phyloP scores from a whole-genome alignment of 169 alveolate species.

The Amoebophrya sp. region DNA sequence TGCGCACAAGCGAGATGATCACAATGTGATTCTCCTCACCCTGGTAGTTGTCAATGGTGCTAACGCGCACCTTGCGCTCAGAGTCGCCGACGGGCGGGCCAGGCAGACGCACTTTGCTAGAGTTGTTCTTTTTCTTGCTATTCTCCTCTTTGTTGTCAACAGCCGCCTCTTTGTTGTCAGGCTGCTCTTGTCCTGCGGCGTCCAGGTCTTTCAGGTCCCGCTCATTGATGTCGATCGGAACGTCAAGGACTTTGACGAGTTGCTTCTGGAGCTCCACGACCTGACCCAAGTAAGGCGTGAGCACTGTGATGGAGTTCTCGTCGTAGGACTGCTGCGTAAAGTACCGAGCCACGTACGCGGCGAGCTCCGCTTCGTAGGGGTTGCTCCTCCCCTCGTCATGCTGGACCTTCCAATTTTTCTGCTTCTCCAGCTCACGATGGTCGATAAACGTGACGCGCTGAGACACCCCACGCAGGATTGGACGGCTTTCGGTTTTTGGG shows the following conservation, averaged over 20 bases:
- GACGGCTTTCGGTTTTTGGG: too few relatives aligned
- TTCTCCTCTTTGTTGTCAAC: neutral
- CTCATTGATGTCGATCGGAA: too few relatives aligned
- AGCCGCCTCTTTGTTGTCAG: neutral
- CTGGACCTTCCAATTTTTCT: too few relatives aligned
- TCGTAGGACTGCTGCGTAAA: too few relatives aligned
- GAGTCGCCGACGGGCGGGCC: too few relatives aligned
- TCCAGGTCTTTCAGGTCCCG: too few relatives aligned
- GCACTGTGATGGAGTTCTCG: constrained; percentile 31
- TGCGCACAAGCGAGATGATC: constrained; percentile 37
- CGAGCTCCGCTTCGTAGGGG: too few relatives aligned
- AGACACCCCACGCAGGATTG: too few relatives aligned
- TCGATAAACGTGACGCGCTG: too few relatives aligned
- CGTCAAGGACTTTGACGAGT: constrained; percentile 26
- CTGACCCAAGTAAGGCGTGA: constrained; percentile 49
- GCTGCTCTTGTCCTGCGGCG: constrained; percentile 33
- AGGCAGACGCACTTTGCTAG: neutral
- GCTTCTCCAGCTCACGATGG: too few relatives aligned
- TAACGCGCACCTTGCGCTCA: constrained; percentile 34
- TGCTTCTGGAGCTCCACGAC: constrained; percentile 33
- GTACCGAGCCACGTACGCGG: too few relatives aligned
- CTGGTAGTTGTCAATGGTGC: constrained; percentile 43
- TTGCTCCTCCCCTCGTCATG: too few relatives aligned
- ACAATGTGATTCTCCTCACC: constrained; percentile 45
- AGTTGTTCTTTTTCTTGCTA: neutral